Conservation (phyloP, 805 yeast genomes). For the Starmera dryadoides region DNA sequence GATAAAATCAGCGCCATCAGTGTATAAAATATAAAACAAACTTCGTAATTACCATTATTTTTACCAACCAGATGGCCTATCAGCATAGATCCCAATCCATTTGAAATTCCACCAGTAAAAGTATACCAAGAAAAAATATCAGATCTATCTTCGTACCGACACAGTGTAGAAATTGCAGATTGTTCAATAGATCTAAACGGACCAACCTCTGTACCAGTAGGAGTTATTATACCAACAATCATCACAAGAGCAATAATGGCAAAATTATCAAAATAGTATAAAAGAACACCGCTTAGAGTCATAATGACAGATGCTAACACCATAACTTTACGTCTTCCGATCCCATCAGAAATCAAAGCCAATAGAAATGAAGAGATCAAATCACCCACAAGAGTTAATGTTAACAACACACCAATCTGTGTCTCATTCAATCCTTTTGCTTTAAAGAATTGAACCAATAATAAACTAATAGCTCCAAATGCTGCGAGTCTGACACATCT, state of each 20-base stretch:
- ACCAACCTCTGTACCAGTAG: slow-evolving; percentile 54
- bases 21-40: slow-evolving; percentile 9
- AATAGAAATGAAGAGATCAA: slow-evolving; percentile 38
- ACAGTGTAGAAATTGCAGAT: slow-evolving; percentile 40
- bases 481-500: slow-evolving; percentile 26
- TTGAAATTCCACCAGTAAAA: slow-evolving; percentile 39
- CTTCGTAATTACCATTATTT: slow-evolving; percentile 2
- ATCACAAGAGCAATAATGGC: slow-evolving; percentile 30
- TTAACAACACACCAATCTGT: slow-evolving; percentile 42
- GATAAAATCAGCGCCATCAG: slow-evolving; percentile 3
- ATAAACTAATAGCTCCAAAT: slow-evolving; percentile 28
- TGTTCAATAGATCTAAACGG: slow-evolving; percentile 55
- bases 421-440: slow-evolving; percentile 33
- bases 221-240: slow-evolving; percentile 45
- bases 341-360: slow-evolving; percentile 36
- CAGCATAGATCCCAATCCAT: slow-evolving; percentile 37
- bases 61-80: slow-evolving; percentile 27
- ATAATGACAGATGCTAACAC: slow-evolving; percentile 32
- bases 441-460: slow-evolving; percentile 38
- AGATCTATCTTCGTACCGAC: slow-evolving; percentile 32
- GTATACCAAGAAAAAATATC: slow-evolving; percentile 55
- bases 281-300: slow-evolving; percentile 35
- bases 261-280: slow-evolving; percentile 27
- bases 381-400: slow-evolving; percentile 44
- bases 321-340: slow-evolving; percentile 38